Evolutionary conservation across 2,329 filamentous ascomycete species (phyloP).

Genomic region (Aspergillus sclerotialis): DNA sequence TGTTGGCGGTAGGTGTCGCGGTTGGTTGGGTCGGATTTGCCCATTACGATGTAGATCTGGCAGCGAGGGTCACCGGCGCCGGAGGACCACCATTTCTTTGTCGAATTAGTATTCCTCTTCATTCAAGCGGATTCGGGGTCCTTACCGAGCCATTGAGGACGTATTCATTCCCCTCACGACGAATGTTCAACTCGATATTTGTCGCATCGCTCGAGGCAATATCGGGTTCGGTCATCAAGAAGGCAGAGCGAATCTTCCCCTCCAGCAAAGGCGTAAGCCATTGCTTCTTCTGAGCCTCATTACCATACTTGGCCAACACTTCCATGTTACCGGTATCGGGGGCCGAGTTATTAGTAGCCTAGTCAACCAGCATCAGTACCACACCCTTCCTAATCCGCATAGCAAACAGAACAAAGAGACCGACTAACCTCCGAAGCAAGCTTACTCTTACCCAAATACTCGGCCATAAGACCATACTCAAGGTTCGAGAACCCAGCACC

Average conservation of each 20-base stretch:
- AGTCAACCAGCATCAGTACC: background rate
- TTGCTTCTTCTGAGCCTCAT: slow-evolving; percentile 71
- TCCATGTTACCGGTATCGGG: slow-evolving; percentile 97
- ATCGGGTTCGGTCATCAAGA: slow-evolving; percentile 90
- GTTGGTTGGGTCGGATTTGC: slow-evolving; percentile 75
- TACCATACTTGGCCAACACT: slow-evolving; percentile 85
- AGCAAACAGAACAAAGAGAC: no score
- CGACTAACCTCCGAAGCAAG: slow-evolving; percentile 62
- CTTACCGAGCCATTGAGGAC: slow-evolving; percentile 78
- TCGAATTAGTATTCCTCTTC: slow-evolving; percentile 1
- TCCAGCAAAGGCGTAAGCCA: slow-evolving; percentile 79
- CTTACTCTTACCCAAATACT: slow-evolving; percentile 82
- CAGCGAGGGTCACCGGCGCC: slow-evolving; percentile 90
- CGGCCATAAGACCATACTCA: slow-evolving; percentile 96
- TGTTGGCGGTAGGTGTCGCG: slow-evolving; percentile 78
- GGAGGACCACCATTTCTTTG: slow-evolving; percentile 97
- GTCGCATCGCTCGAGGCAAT: slow-evolving; percentile 85
- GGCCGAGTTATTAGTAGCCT: slow-evolving; percentile 79
- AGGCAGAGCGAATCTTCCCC: slow-evolving; percentile 79
- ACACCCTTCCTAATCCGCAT: background rate
- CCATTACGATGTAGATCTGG: slow-evolving; percentile 93
- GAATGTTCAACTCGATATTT: slow-evolving; percentile 82
- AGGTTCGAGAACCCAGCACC: slow-evolving; percentile 91
- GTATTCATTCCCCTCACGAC: slow-evolving; percentile 76
- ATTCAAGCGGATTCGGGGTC: slow-evolving; percentile 2